Evolutionary conservation across 1,284 basidiomycete genomes (phyloP).

Genomic region (Malassezia nana): DNA sequence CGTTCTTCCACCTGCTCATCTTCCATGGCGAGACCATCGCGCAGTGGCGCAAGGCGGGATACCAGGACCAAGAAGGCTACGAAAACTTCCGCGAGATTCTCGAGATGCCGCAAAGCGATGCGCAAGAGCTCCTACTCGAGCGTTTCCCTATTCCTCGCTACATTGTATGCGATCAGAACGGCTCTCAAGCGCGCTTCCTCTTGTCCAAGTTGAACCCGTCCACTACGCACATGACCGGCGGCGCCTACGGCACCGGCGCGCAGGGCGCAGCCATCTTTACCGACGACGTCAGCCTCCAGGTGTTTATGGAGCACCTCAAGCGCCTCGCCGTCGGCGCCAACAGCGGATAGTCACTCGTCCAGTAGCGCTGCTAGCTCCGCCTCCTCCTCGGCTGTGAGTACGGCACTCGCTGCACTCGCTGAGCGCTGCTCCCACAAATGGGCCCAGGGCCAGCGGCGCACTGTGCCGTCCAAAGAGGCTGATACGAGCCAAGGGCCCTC

Average conservation of each 20-base stretch:
- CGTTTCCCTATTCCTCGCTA: conserved; percentile 95
- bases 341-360: conserved; percentile 24
- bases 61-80: conserved; percentile 97
- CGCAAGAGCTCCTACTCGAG: conserved; percentile 74
- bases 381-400: conserved; percentile 35
- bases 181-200: conserved; percentile 92
- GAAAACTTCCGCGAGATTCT: conserved; percentile 96
- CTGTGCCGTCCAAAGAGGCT: conserved; percentile 26
- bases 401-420: neutral
- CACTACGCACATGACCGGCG: conserved; percentile 85
- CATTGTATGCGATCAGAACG: conserved; percentile 94
- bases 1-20: conserved; percentile 99
- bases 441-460: conserved; percentile 24
- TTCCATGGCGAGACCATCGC: conserved; percentile 97
- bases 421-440: neutral
- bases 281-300: conserved; percentile 66
- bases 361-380: conserved; percentile 34
- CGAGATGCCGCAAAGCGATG: conserved; percentile 64
- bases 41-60: conserved; percentile 97
- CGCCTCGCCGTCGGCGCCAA: conserved; percentile 43
- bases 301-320: conserved; percentile 51
- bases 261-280: conserved; percentile 89
- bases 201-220: conserved; percentile 93
- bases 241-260: conserved; percentile 51
- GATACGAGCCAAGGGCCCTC: conserved; percentile 24